These are phyloP conservation scores for Solanum bukasovii DNA, from an alignment of 257 asterid species.

Conservation along the genomic window DNA sequence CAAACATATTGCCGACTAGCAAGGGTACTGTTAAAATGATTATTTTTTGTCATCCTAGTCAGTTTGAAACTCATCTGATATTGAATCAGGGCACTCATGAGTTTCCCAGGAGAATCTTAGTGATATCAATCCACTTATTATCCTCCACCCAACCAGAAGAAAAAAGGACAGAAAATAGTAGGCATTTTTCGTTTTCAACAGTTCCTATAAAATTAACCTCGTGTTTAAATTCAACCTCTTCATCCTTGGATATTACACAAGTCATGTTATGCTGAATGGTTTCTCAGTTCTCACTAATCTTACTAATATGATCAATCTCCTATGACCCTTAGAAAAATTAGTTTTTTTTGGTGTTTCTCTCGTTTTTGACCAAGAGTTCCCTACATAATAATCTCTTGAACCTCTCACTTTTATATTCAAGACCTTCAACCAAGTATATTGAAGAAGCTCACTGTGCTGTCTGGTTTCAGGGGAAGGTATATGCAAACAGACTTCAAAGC, in stretches of 20 bases:
- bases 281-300: not conserved
- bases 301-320: not conserved
- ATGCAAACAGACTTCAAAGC: constrained; percentile 60
- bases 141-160: not conserved
- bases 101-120: not conserved
- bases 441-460: not conserved
- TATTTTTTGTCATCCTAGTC: not conserved
- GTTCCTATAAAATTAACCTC: not conserved
- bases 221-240: not conserved
- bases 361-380: not conserved
- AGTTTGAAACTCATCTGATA: not conserved
- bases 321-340: not conserved
- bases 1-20: not conserved
- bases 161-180: not conserved
- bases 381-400: not conserved
- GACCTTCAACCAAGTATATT: not conserved
- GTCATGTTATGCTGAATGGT: not conserved
- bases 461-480: constrained; percentile 75
- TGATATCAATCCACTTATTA: not conserved
- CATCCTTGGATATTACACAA: not conserved
- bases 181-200: not conserved
- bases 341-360: not conserved
- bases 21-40: not conserved
- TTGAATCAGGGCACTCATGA: not conserved
- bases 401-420: not conserved